These are phyloP conservation scores for Trichoderma harzianum DNA, from an alignment of 2,329 filamentous ascomycete species.

Conservation along the genomic window DNA sequence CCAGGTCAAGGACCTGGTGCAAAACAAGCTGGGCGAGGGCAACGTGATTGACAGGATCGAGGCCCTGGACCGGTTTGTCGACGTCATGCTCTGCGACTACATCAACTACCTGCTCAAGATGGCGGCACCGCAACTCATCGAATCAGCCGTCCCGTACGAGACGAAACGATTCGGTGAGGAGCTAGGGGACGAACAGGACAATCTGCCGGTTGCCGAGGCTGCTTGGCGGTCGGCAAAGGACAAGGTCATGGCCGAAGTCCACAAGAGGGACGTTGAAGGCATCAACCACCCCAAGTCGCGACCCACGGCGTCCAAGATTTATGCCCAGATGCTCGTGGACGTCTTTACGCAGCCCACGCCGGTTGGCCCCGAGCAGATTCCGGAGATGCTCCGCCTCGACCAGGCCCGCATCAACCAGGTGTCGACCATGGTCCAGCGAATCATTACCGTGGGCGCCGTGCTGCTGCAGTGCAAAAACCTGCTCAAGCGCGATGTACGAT, in stretches of 20 bases:
- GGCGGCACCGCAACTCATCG: conserved; percentile 67
- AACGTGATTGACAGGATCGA: conserved; percentile 74
- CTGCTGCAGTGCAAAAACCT: conserved; percentile 79
- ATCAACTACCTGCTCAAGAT: conserved; percentile 76
- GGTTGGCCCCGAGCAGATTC: conserved; percentile 53
- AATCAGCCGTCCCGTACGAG: conserved; percentile 70
- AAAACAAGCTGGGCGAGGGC: conserved; percentile 57
- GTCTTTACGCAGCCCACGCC: conserved; percentile 66
- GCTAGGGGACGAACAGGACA: conserved; percentile 52
- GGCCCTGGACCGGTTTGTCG: conserved; percentile 70
- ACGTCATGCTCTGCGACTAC: conserved; percentile 75
- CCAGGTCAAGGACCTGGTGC: conserved; percentile 65
- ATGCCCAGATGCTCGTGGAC: conserved; percentile 72
- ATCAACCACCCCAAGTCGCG: conserved; percentile 60
- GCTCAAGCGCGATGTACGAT: conserved; percentile 74
- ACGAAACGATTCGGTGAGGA: conserved; percentile 67
- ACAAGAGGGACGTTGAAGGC: conserved; percentile 66
- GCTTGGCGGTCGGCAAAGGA: conserved; percentile 64
- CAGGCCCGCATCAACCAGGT: conserved; percentile 53
- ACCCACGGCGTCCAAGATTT: conserved; percentile 66
- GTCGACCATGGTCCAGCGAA: conserved; percentile 45
- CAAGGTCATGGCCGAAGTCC: conserved; percentile 63
- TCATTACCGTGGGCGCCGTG: conserved; percentile 71
- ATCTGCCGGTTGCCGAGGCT: conserved; percentile 56
- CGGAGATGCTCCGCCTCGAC: conserved; percentile 73